Evolutionary conservation across 164 flowering plant species (phyloP).

Genomic region (Magnolia kwangsiensis): DNA sequence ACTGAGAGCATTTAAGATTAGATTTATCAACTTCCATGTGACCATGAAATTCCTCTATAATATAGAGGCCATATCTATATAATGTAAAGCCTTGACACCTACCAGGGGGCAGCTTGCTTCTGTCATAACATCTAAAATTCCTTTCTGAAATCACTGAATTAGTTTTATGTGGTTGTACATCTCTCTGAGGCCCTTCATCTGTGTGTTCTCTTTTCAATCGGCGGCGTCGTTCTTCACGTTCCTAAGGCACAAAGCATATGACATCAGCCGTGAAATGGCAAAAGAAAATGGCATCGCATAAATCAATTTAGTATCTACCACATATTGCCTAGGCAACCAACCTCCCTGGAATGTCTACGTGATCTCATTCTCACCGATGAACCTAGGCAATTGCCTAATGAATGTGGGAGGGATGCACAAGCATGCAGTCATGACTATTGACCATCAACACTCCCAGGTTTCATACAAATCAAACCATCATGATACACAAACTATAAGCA

Average conservation of each 20-base stretch:
- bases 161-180: constrained; percentile 30
- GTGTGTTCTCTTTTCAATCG: constrained; percentile 63
- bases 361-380: too few species aligned
- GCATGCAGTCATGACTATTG: background rate
- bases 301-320: background rate
- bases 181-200: constrained; percentile 48
- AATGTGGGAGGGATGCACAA: too few species aligned
- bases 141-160: constrained; percentile 35
- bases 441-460: background rate
- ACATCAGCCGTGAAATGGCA: constrained; percentile 1
- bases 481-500: background rate
- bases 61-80: background rate
- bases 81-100: constrained; percentile 7
- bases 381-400: too few species aligned
- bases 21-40: too few species aligned
- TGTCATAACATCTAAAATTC: constrained; percentile 38
- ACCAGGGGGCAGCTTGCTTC: constrained; percentile 71
- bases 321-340: background rate
- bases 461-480: background rate
- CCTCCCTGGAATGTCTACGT: background rate
- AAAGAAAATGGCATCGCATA: background rate
- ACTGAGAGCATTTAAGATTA: too few species aligned
- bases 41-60: too few species aligned
- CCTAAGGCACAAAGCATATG: constrained; percentile 38
- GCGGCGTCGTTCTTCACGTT: constrained; percentile 78